Evolutionary conservation across 148 eudicot species (phyloP).

Genomic region (Cornus controversa): DNA sequence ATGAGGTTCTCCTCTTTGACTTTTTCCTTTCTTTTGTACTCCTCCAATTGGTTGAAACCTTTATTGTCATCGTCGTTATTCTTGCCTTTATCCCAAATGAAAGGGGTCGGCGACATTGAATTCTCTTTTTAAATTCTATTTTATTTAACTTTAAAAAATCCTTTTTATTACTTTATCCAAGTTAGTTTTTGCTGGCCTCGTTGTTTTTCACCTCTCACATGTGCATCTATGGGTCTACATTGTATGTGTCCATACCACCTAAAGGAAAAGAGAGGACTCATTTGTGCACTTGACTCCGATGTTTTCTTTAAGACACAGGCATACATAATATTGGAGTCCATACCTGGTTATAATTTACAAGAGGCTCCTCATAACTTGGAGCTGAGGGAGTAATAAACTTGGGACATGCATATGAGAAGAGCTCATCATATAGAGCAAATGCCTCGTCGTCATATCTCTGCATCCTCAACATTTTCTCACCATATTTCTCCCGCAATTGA

Average conservation of each 20-base stretch:
- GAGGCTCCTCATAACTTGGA: slow-evolving; percentile 92
- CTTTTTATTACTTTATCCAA: no score
- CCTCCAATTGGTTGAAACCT: neutral
- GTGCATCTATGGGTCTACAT: no score
- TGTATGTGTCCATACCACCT: no score
- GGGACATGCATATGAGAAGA: slow-evolving; percentile 97
- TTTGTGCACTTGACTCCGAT: no score
- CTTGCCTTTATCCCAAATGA: no score
- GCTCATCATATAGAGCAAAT: slow-evolving; percentile 86
- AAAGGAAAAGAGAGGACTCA: neutral
- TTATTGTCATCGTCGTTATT: no score
- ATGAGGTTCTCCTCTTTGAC: neutral
- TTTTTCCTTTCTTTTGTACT: neutral
- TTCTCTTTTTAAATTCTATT: no score
- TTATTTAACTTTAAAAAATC: no score
- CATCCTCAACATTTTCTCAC: slow-evolving; percentile 95
- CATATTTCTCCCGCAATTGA: slow-evolving; percentile 87
- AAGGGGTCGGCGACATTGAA: no score
- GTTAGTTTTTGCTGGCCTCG: no score
- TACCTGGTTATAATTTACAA: slow-evolving; percentile 95
- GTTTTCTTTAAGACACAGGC: neutral
- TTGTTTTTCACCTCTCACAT: no score
- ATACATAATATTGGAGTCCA: neutral
- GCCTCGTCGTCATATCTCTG: slow-evolving; percentile 91
- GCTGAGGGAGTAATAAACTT: slow-evolving; percentile 95